Evolutionary conservation across 2,329 filamentous ascomycete species (phyloP).

Genomic region (Arthroderma sp.): DNA sequence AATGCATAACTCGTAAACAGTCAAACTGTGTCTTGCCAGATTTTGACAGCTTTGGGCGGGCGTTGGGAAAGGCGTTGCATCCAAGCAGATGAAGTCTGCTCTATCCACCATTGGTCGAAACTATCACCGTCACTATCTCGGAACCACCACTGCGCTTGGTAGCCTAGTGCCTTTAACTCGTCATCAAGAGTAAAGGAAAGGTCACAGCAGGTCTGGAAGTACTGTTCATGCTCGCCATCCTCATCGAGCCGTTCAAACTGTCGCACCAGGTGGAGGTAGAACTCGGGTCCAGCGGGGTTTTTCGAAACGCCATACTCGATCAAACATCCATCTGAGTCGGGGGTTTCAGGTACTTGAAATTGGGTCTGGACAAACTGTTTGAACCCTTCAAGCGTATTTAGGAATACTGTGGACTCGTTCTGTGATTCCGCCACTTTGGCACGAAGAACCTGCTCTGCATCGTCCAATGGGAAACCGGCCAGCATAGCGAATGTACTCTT

Average conservation of each 20-base stretch:
- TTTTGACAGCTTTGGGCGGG: neutral
- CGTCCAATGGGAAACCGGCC: neutral
- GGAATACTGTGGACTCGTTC: neutral
- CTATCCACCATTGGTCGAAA: neutral
- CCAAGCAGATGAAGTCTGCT: constrained; percentile 1
- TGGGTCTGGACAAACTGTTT: neutral
- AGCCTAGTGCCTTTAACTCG: neutral
- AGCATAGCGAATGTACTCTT: neutral
- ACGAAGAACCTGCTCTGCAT: constrained; percentile 8
- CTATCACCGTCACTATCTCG: neutral
- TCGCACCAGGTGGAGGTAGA: neutral
- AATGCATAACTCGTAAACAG: constrained; percentile 3
- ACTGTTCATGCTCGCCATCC: neutral
- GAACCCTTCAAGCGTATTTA: neutral
- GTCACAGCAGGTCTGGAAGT: neutral
- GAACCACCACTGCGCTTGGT: neutral
- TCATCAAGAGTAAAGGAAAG: neutral
- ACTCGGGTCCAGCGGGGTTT: neutral
- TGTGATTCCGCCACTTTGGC: constrained; percentile 6
- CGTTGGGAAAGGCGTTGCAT: neutral
- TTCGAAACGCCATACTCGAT: neutral
- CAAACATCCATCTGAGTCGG: neutral
- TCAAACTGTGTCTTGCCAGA: neutral
- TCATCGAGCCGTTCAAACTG: neutral
- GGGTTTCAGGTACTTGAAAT: neutral